These are phyloP conservation scores for Phytophthora sojae DNA, from an alignment of 352 stramenopile genomes.

Conservation along the genomic window DNA sequence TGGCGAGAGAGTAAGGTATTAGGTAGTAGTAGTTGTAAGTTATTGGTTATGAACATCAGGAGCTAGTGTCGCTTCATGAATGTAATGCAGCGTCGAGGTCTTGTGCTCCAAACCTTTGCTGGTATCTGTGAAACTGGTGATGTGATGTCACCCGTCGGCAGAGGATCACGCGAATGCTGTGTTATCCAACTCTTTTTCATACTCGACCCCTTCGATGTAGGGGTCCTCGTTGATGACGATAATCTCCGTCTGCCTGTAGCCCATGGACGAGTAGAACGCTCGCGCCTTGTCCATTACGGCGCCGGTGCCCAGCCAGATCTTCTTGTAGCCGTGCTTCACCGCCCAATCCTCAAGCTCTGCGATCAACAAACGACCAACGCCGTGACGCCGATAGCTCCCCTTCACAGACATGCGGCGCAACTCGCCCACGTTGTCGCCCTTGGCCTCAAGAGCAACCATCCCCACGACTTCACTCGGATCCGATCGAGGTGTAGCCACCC, in stretches of 20 bases:
- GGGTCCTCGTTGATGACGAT: constrained; percentile 29
- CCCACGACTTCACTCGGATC: constrained; percentile 21
- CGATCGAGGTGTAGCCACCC: constrained; percentile 24
- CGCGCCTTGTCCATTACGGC: constrained; percentile 28
- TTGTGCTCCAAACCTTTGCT: not conserved
- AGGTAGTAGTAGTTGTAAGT: constrained; percentile 28
- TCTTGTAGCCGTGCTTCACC: constrained; percentile 13
- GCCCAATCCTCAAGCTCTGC: constrained; percentile 28
- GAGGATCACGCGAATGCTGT: not conserved
- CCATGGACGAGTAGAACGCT: constrained; percentile 29
- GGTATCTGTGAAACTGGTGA: not conserved
- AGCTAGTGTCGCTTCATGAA: not conserved
- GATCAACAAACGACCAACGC: constrained; percentile 23
- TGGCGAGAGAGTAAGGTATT: constrained; percentile 32
- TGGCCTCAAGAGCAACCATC: constrained; percentile 26
- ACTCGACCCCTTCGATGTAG: constrained; percentile 30
- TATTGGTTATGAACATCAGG: constrained; percentile 29
- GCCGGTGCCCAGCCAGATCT: constrained; percentile 27
- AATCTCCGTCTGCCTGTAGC: constrained; percentile 22
- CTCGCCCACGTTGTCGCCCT: constrained; percentile 18
- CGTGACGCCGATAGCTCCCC: constrained; percentile 23
- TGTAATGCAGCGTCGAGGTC: not conserved
- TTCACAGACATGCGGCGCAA: constrained; percentile 36
- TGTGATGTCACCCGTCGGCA: not conserved
- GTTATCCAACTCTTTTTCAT: constrained; percentile 27